These are phyloP conservation scores for Aspergillus sp. DNA, from an alignment of 2,329 filamentous ascomycete species.

Conservation along the genomic window DNA sequence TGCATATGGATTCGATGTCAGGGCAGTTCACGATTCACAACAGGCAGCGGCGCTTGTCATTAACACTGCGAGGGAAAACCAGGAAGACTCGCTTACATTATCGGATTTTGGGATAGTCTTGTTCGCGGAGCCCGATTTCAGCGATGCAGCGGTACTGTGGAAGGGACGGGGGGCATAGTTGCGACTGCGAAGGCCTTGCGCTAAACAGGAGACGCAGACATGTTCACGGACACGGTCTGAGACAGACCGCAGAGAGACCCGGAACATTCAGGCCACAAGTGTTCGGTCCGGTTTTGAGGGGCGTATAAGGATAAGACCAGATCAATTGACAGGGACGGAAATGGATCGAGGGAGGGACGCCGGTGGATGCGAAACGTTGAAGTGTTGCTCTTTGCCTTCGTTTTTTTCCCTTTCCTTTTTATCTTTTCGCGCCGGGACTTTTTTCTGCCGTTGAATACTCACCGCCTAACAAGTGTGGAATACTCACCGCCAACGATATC, in stretches of 20 bases:
- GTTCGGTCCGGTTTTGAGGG: not conserved
- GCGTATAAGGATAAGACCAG: not conserved
- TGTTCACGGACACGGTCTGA: constrained; percentile 34
- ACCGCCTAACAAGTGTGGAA: not conserved
- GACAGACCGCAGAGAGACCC: constrained; percentile 36
- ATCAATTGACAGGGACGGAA: not conserved
- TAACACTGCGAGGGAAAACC: too few species aligned
- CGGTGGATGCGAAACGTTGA: constrained; percentile 1
- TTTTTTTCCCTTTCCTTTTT: constrained; percentile 5
- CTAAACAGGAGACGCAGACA: constrained; percentile 37
- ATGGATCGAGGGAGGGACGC: not conserved
- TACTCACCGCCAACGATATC: constrained; percentile 11
- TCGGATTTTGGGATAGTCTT: too few species aligned
- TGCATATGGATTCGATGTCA: too few species aligned
- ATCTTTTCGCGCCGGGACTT: not conserved
- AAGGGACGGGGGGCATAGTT: constrained; percentile 24
- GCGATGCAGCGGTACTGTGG: constrained; percentile 21
- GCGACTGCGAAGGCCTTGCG: constrained; percentile 23
- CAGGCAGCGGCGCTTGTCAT: too few species aligned
- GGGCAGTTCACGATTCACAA: too few species aligned
- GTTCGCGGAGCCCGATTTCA: not conserved
- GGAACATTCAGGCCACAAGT: constrained; percentile 35
- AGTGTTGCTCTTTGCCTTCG: not conserved
- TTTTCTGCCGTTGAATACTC: constrained; percentile 13
- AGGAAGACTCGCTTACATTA: too few species aligned